Conservation (phyloP, 1,284 basidiomycete genomes). For the Moesziomyces sp. region DNA sequence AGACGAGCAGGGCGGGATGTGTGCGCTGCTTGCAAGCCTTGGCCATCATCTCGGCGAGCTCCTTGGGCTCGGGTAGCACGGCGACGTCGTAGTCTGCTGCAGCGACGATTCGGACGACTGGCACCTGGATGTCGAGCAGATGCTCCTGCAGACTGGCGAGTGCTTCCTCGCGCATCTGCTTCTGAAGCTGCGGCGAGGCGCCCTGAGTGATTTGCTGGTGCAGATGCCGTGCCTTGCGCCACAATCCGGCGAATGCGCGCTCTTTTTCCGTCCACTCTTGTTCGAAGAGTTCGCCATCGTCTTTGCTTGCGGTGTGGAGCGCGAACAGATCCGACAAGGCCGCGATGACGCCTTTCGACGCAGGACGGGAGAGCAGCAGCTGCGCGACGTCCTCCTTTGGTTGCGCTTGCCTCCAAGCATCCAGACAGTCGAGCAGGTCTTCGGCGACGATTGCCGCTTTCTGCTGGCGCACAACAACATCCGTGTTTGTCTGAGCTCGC, state of each 20-base stretch:
- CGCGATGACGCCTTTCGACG: constrained; percentile 28
- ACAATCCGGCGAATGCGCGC: not conserved
- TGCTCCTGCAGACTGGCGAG: constrained; percentile 23
- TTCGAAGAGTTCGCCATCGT: not conserved
- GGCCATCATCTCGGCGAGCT: constrained; percentile 30
- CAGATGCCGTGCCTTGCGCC: not conserved
- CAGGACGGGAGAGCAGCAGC: constrained; percentile 3
- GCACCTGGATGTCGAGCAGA: constrained; percentile 36
- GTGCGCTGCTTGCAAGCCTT: constrained; percentile 17
- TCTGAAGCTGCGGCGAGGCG: constrained; percentile 4
- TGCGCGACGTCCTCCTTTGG: constrained; percentile 3
- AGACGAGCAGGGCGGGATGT: constrained; percentile 33
- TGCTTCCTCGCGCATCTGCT: constrained; percentile 13
- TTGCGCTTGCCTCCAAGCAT: constrained; percentile 25
- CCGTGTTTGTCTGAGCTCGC: constrained; percentile 1
- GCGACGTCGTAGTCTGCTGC: constrained; percentile 4
- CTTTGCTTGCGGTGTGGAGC: not conserved
- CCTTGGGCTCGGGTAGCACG: constrained; percentile 23
- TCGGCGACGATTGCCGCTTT: constrained; percentile 17
- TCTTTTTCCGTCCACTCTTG: not conserved
- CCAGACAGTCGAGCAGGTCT: constrained; percentile 27
- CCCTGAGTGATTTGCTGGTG: not conserved
- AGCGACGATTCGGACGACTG: constrained; percentile 14
- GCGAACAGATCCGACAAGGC: constrained; percentile 23
- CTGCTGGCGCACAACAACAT: constrained; percentile 1